A percentile compares a stretch with the other conserved stretches of the same genome.
These are phyloP conservation scores for Tetrapisispora nanseiensis DNA, from an alignment of 805 yeast genomes.

Conservation along the genomic window DNA sequence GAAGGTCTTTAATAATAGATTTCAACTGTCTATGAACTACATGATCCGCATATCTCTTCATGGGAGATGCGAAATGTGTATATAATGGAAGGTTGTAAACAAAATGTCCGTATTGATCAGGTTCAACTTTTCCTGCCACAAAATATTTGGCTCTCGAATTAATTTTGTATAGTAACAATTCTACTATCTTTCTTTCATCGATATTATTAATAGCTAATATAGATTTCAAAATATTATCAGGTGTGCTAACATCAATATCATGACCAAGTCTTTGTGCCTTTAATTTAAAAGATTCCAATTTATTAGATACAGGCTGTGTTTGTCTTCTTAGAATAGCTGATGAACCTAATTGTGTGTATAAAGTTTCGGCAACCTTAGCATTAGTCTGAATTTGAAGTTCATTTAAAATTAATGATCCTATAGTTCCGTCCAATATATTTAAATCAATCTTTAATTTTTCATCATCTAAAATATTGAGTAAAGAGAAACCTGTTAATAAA, in stretches of 20 bases:
- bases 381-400: conserved; percentile 79
- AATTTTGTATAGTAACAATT: conserved; percentile 69
- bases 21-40: conserved; percentile 90
- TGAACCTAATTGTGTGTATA: conserved; percentile 70
- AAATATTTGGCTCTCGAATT: conserved; percentile 80
- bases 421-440: conserved; percentile 57
- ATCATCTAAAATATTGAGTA: conserved; percentile 77
- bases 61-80: conserved; percentile 89
- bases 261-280: conserved; percentile 59
- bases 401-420: conserved; percentile 49
- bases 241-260: conserved; percentile 60
- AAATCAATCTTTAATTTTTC: conserved; percentile 64
- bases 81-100: conserved; percentile 74
- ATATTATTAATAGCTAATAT: conserved; percentile 54
- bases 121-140: conserved; percentile 79
- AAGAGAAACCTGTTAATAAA: conserved; percentile 38
- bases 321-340: conserved; percentile 80
- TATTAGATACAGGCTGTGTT: conserved; percentile 69
- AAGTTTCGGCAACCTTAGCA: conserved; percentile 71
- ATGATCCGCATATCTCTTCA: conserved; percentile 84
- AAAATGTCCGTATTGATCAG: conserved; percentile 70
- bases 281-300: conserved; percentile 68
- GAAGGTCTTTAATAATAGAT: conserved; percentile 39
- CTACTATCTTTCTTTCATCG: conserved; percentile 59
- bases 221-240: conserved; percentile 64